phyloP scores from a whole-genome alignment of 2,329 filamentous ascomycete species.

The Aaosphaeria arxii region DNA sequence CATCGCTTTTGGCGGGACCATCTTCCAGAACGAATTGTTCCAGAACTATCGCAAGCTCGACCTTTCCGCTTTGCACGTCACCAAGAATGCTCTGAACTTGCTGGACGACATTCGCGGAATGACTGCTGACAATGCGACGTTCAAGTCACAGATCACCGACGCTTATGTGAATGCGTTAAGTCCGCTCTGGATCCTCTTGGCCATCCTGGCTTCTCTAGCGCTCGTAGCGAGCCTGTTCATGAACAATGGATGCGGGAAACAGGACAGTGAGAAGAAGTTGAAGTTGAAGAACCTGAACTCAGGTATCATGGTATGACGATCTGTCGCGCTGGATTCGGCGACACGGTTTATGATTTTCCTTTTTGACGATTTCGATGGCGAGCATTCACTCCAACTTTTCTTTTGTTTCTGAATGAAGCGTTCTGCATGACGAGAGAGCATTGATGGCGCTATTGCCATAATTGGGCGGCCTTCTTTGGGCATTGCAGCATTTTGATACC shows the following conservation, averaged over 20 bases:
- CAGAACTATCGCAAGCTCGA: constrained; percentile 14
- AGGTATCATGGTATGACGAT: not conserved
- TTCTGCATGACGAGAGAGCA: too few species aligned
- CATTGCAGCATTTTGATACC: too few species aligned
- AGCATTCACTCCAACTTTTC: not conserved
- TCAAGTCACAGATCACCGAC: constrained; percentile 14
- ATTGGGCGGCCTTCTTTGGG: too few species aligned
- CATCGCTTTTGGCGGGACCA: constrained; percentile 42
- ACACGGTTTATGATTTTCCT: not conserved
- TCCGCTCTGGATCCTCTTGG: constrained; percentile 28
- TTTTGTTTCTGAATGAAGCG: too few species aligned
- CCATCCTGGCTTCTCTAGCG: constrained; percentile 19
- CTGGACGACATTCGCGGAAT: constrained; percentile 21
- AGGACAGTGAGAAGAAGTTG: not conserved
- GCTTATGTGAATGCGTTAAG: constrained; percentile 24
- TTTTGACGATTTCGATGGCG: not conserved
- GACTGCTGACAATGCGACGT: constrained; percentile 6
- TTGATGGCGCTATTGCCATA: too few species aligned
- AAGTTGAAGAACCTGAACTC: not conserved
- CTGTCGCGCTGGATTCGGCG: not conserved
- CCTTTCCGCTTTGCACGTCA: constrained; percentile 14
- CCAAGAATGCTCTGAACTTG: constrained; percentile 20
- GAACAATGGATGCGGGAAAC: not conserved
- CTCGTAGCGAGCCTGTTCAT: constrained; percentile 18
- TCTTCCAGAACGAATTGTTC: constrained; percentile 39